Evolutionary conservation across 2,329 filamentous ascomycete species (phyloP), one percentile per base, ranked within the genome.

Genomic region (Chaetomiaceae sp.): DNA sequence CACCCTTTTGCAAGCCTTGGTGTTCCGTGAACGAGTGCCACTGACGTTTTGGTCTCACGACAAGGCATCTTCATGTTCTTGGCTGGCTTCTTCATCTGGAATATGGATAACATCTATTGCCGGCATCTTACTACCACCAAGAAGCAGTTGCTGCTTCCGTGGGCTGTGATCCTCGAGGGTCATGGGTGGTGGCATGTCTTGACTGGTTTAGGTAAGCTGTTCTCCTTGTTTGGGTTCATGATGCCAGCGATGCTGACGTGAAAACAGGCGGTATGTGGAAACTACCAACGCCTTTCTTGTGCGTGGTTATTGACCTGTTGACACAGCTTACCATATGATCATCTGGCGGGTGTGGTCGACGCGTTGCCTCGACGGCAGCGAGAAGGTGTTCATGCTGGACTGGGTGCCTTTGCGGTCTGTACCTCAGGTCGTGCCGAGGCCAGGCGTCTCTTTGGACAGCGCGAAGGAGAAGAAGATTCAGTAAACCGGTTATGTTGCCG

Each of bases 281-380:
- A 36, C 15, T 9, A 6, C 20, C 12, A 36, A 11, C n/a, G 11
- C 4, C 29, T 43, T 27, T 2, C 6, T 9, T 27, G n/a, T 14
- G 31, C 17, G n/a, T 12, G 2, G 8, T 31, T 29, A 25, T 23
- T 54, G n/a, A 27, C 36, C 22, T 17, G 17, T 14, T 33, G 20
- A 31, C 12, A 36, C 53, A 67, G 89, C 89, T 15, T 95, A 95
- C 69, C 87, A 86, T 65, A 90, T 92, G 66, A 89, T 95, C 61
- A 75, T 83, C 14, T 95, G 89, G 89, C 86, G 88, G 3, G 83
- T 91, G 23, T 92, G 88, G 85, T 76, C 94, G 17, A 81, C 88
- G 37, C 84, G 87, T 58, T 90, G 88, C 62, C 72, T 94, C 46
- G 88, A 91, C 57, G 82, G 83, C 3, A 78, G 78, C 42, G 87